Evolutionary conservation across 352 stramenopile species (phyloP).

Genomic region (Phytophthora sojae): DNA sequence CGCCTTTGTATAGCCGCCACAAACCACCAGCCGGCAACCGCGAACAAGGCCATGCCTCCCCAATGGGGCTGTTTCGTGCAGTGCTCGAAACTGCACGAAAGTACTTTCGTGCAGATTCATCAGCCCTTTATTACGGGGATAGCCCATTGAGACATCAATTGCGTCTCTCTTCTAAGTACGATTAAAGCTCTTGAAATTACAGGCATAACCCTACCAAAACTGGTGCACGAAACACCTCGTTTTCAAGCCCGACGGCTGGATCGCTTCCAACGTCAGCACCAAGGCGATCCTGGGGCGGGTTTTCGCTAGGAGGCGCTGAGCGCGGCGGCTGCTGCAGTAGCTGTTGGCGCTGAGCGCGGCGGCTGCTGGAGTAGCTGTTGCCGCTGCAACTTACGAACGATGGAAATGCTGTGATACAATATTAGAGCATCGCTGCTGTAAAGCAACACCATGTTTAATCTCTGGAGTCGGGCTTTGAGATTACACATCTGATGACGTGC

Average conservation of each 20-base stretch:
- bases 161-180: too few relatives aligned
- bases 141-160: too few relatives aligned
- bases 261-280: not conserved
- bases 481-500: not conserved
- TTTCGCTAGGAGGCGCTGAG: not conserved
- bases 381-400: not conserved
- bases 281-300: not conserved
- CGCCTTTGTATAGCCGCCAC: conserved; percentile 12
- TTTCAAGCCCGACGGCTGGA: not conserved
- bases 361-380: not conserved
- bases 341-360: not conserved
- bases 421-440: too few relatives aligned
- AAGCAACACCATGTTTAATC: not conserved
- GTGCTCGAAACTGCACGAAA: too few relatives aligned
- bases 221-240: too few relatives aligned
- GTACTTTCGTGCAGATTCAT: too few relatives aligned
- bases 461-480: not conserved
- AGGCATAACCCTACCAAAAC: too few relatives aligned
- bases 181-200: too few relatives aligned
- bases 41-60: conserved; percentile 15
- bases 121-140: too few relatives aligned
- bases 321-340: not conserved
- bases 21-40: conserved; percentile 24
- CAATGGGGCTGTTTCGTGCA: too few relatives aligned
- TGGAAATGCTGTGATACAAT: too few relatives aligned